These are phyloP conservation scores for Aspergillus floridensis DNA, from an alignment of 2,329 filamentous ascomycete species.

Conservation along the genomic window DNA sequence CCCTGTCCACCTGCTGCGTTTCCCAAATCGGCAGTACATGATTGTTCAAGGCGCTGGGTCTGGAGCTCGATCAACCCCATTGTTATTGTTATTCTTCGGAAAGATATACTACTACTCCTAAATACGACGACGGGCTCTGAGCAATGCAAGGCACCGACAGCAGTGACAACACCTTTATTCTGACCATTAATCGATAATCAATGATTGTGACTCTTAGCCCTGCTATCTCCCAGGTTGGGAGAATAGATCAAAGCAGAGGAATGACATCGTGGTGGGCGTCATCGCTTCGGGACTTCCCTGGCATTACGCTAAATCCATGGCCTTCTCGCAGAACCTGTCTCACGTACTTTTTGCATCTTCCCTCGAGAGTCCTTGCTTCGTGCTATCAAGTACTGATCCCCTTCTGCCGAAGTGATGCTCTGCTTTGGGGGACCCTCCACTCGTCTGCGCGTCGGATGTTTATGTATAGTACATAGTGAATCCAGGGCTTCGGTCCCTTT, in stretches of 20 bases:
- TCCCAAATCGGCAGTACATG: not conserved
- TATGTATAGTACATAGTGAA: constrained; percentile 16
- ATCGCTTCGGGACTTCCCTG: not conserved
- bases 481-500: constrained; percentile 5
- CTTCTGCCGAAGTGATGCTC: constrained; percentile 22
- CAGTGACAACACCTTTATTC: not conserved
- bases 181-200: not conserved
- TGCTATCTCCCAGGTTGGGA: not conserved
- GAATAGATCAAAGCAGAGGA: not conserved
- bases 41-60: not conserved
- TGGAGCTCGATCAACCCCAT: not conserved
- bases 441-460: constrained; percentile 22
- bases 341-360: constrained; percentile 14
- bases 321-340: constrained; percentile 26
- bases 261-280: constrained; percentile 1
- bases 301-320: not conserved
- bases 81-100: not conserved
- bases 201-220: not conserved
- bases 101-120: not conserved
- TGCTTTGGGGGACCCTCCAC: constrained; percentile 14
- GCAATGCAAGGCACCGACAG: not conserved
- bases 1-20: not conserved
- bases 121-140: not conserved
- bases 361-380: constrained; percentile 32
- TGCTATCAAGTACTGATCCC: constrained; percentile 23